Base-by-base conservation (phyloP, 2,329 filamentous ascomycete species). In the Microcyclospora tardicrescens region DNA sequence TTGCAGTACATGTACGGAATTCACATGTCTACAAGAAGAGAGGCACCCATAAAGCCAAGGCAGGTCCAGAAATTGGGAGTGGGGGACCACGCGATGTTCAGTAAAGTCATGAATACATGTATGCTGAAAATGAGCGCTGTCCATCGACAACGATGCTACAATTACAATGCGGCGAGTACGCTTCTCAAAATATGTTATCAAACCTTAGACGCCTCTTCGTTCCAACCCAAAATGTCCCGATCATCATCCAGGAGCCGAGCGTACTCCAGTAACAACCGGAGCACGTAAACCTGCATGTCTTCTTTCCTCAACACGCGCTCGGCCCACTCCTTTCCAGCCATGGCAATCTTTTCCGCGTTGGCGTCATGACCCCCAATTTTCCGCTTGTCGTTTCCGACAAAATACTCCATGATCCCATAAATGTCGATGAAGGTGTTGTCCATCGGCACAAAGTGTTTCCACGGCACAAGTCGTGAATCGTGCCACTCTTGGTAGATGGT, bases 401-500 rank as follows among this genome's bases (percentile, higher is more conserved):
- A 85, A 53, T 84, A 87, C 41, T 81, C 75, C 67, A 85, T 69
- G 39, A 84, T 77, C 33, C 73, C 77, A 44, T 77, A 86, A 50
- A 81, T 71, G 48, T 87, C 84, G 28, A 72, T 63, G 51, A 79
- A 86, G 1, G 77, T 72, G 52, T 74, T 81, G 54, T 86, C 80
- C 71, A 89, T 77, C 12, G 84, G 84, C 2, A 86, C 77, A 50
- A 84, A 89, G 59, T 91, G 84, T 51, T 76, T 75, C 83, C 84
- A 91, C 0, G 81, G 70, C 2, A 84, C 65, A 1, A 89, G 65
- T 49, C 56, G 66, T 51, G 47, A 66, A 55, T 87, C 82, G 53
- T 87, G 83, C 84, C 83, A 91, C 57, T 91, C 84, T 14, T 73
- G 70, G 61, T 79, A 91, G 15, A 89, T 65, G 0, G 83, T 85